phyloP scores from a whole-genome alignment of 371 early-diverging fungal genomes.

The Rhizopus sp. region DNA sequence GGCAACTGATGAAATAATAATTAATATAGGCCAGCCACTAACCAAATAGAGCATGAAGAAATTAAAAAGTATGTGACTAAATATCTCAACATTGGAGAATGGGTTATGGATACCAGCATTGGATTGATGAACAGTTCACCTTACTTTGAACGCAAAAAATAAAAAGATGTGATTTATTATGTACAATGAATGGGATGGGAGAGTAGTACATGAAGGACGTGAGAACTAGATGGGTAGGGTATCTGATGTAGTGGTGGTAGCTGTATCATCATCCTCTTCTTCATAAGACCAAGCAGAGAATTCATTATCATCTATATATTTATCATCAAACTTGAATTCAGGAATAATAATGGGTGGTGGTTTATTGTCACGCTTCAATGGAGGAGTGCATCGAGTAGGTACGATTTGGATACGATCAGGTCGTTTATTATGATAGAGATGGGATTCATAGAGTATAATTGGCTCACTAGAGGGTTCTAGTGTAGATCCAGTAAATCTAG shows the following conservation, averaged over 20 bases:
- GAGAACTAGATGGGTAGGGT: neutral
- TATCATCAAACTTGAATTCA: constrained; percentile 15
- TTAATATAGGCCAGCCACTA: constrained; percentile 54
- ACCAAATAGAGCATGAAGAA: constrained; percentile 60
- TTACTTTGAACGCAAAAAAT: constrained; percentile 67
- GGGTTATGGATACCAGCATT: constrained; percentile 61
- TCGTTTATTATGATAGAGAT: constrained; percentile 26
- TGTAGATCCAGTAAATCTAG: constrained; percentile 32
- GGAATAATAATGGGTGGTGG: constrained; percentile 27
- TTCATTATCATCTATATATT: constrained; percentile 13
- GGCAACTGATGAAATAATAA: neutral
- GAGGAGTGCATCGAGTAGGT: constrained; percentile 26
- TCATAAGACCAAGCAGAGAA: constrained; percentile 30
- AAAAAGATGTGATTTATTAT: constrained; percentile 10
- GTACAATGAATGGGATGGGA: neutral
- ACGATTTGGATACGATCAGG: constrained; percentile 19
- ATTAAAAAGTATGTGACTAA: constrained; percentile 53
- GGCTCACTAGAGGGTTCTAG: constrained; percentile 26
- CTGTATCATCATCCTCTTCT: constrained; percentile 3
- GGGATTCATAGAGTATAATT: constrained; percentile 28
- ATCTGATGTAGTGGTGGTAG: constrained; percentile 1
- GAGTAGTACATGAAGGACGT: neutral
- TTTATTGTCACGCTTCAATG: constrained; percentile 21
- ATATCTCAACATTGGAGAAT: constrained; percentile 72
- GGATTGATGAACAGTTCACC: constrained; percentile 57